phyloP scores from a whole-genome alignment of 129 eudicot species.

The Artemisia annua region DNA sequence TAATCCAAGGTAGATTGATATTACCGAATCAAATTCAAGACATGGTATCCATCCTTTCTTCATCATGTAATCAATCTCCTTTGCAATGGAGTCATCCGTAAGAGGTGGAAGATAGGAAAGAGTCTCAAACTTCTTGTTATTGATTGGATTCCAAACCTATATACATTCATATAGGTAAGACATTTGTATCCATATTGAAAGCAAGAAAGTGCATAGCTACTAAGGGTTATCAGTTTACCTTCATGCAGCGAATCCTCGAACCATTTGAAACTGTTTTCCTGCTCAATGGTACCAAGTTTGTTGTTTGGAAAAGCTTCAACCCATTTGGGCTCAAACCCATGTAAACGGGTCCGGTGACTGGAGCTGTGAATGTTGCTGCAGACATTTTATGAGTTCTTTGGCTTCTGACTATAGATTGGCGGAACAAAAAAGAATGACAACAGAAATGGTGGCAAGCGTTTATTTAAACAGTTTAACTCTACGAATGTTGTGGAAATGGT shows the following conservation, averaged over 20 bases:
- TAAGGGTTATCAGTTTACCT: slow-evolving; percentile 34
- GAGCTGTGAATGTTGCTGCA: slow-evolving; percentile 33
- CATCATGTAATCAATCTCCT: slow-evolving; percentile 72
- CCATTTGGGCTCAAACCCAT: slow-evolving; percentile 37
- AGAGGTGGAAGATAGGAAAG: slow-evolving; percentile 71
- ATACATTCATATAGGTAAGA: slow-evolving; percentile 1
- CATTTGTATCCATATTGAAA: slow-evolving; percentile 5
- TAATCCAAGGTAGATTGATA: background rate
- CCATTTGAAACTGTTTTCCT: slow-evolving; percentile 57
- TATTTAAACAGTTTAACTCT: slow-evolving; percentile 9
- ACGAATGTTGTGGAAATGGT: slow-evolving; percentile 11
- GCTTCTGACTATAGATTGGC: background rate
- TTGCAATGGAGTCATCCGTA: slow-evolving; percentile 57
- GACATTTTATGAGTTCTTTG: slow-evolving; percentile 36
- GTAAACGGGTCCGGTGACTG: slow-evolving; percentile 36
- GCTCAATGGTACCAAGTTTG: slow-evolving; percentile 44
- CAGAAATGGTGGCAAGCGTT: slow-evolving; percentile 13
- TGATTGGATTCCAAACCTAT: slow-evolving; percentile 63
- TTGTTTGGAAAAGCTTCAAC: slow-evolving; percentile 36
- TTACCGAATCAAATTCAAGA: slow-evolving; percentile 63
- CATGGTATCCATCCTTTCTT: slow-evolving; percentile 68
- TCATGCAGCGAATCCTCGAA: slow-evolving; percentile 51
- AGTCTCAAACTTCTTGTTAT: slow-evolving; percentile 71
- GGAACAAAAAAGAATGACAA: slow-evolving; percentile 1
- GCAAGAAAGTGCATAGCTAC: slow-evolving; percentile 5